Evolutionary conservation across 2,329 filamentous ascomycete species (phyloP).

Genomic region (Laburnicola sp.): DNA sequence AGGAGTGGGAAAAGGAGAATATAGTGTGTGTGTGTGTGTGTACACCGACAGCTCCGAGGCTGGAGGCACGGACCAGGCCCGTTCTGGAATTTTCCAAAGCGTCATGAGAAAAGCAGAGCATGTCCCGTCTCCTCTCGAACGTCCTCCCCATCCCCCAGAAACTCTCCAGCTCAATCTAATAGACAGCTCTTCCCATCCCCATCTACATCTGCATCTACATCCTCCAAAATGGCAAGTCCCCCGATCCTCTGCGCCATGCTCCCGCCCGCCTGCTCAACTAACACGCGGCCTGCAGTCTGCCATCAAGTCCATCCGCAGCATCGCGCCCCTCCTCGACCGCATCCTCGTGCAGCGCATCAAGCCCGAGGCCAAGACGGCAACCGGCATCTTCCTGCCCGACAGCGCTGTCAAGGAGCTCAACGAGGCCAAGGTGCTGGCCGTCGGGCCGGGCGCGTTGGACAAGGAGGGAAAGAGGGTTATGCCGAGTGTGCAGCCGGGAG

Average conservation of each 20-base stretch:
- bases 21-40: neutral
- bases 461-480: slow-evolving; percentile 85
- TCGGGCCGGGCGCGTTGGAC: slow-evolving; percentile 85
- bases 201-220: neutral
- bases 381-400: slow-evolving; percentile 97
- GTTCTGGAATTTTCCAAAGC: slow-evolving; percentile 28
- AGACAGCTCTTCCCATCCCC: slow-evolving; percentile 6
- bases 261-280: neutral
- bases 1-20: neutral
- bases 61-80: slow-evolving; percentile 19
- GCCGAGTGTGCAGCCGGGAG: slow-evolving; percentile 80
- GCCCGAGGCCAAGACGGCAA: slow-evolving; percentile 93
- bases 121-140: neutral
- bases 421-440: slow-evolving; percentile 93
- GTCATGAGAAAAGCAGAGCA: slow-evolving; percentile 3
- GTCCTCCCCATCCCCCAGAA: slow-evolving; percentile 3
- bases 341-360: slow-evolving; percentile 98
- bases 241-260: neutral
- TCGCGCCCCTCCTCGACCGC: slow-evolving; percentile 94
- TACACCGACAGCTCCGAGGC: slow-evolving; percentile 20
- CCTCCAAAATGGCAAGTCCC: slow-evolving; percentile 18
- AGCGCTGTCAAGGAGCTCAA: slow-evolving; percentile 97
- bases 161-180: neutral
- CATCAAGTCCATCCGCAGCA: slow-evolving; percentile 92
- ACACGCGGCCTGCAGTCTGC: slow-evolving; percentile 49